phyloP scores from a whole-genome alignment of 306 rosid species.

The Neltuma alba region DNA sequence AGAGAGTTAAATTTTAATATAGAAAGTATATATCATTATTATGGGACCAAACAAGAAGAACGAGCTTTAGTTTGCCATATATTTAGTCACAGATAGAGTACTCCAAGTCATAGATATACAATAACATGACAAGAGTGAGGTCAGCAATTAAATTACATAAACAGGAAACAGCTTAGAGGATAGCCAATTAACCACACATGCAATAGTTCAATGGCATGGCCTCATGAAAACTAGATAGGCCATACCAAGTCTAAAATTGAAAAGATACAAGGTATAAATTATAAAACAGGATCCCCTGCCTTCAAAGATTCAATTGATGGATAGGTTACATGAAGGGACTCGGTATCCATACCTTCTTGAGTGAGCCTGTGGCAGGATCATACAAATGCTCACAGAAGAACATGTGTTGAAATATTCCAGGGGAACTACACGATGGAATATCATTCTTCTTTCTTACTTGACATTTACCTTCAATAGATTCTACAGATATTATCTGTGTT shows the following conservation, averaged over 20 bases:
- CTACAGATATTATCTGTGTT: conserved; percentile 38
- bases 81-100: not conserved
- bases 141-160: not conserved
- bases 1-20: not conserved
- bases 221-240: not conserved
- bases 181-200: not conserved
- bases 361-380: conserved; percentile 55
- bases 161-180: not conserved
- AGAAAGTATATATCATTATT: not conserved
- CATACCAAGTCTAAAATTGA: not conserved
- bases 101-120: not conserved
- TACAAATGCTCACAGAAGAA: conserved; percentile 57
- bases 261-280: not conserved
- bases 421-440: conserved; percentile 39
- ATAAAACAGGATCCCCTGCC: not conserved
- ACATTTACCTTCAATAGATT: conserved; percentile 59
- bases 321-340: conserved; percentile 13
- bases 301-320: conserved; percentile 13
- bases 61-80: not conserved
- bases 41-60: not conserved
- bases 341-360: conserved; percentile 47
- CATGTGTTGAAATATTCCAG: conserved; percentile 38
- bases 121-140: not conserved
- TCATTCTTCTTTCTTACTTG: conserved; percentile 53
- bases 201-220: conserved; percentile 10